Evolutionary conservation across 2,329 filamentous ascomycete genomes (phyloP).

Genomic region (Blumeria hordei): DNA sequence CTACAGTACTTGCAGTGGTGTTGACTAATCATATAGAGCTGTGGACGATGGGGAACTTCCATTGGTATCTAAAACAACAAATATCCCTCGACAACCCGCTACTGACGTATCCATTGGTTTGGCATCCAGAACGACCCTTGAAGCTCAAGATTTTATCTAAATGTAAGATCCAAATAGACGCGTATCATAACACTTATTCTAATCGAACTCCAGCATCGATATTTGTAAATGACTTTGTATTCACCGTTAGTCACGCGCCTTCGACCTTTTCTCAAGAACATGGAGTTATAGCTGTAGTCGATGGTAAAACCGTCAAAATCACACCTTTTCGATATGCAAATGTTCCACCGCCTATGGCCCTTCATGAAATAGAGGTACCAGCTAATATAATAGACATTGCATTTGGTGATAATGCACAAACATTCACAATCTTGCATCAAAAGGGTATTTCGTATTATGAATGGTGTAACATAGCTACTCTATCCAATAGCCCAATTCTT

Average conservation of each 20-base stretch:
- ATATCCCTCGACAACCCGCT: slow-evolving; percentile 24
- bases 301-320: slow-evolving; percentile 56
- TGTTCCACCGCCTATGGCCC: slow-evolving; percentile 77
- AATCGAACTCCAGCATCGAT: slow-evolving; percentile 13
- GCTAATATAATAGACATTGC: slow-evolving; percentile 49
- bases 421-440: slow-evolving; percentile 49
- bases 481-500: slow-evolving; percentile 21
- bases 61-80: slow-evolving; percentile 95
- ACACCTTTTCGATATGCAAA: slow-evolving; percentile 70
- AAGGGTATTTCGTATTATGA: slow-evolving; percentile 41
- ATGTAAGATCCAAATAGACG: slow-evolving; percentile 19
- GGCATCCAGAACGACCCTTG: slow-evolving; percentile 73
- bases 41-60: slow-evolving; percentile 94
- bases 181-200: background rate
- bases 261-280: slow-evolving; percentile 47
- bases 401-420: slow-evolving; percentile 37
- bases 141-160: slow-evolving; percentile 32
- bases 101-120: slow-evolving; percentile 20
- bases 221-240: slow-evolving; percentile 40
- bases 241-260: slow-evolving; percentile 43
- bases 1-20: slow-evolving; percentile 65
- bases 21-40: slow-evolving; percentile 57
- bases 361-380: slow-evolving; percentile 43
- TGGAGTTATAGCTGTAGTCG: slow-evolving; percentile 62
- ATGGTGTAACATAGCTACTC: slow-evolving; percentile 38